Percentiles rank a stretch among this genome's conserved stretches.
Evolutionary conservation across 192 early-diverging fungal species (phyloP).

Genomic region (Entophlyctis helioformis): DNA sequence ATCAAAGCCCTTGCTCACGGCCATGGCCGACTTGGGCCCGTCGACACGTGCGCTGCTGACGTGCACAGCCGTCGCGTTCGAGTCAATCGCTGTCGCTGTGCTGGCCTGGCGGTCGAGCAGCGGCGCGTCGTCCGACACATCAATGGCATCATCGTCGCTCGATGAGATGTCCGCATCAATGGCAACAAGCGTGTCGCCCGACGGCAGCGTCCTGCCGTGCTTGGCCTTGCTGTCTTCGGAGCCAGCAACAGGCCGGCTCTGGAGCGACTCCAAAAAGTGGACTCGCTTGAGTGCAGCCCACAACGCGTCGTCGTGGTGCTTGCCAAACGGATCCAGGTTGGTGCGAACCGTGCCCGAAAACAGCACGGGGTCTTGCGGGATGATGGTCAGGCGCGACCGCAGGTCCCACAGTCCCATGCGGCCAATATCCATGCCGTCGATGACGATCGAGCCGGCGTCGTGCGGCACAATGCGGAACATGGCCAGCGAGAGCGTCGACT

Average conservation of each 20-base stretch:
- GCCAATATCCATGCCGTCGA: slow-evolving; percentile 66
- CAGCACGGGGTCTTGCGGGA: slow-evolving; percentile 39
- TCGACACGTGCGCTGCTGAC: no score
- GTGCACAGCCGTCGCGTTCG: no score
- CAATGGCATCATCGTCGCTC: no score
- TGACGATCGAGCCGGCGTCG: slow-evolving; percentile 38
- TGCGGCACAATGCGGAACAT: slow-evolving; percentile 69
- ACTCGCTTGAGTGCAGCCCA: slow-evolving; percentile 48
- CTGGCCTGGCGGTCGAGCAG: no score
- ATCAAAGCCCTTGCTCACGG: no score
- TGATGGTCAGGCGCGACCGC: slow-evolving; percentile 31
- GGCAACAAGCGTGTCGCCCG: no score
- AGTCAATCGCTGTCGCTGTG: no score
- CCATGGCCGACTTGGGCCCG: no score
- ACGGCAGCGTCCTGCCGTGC: no score
- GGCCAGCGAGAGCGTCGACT: slow-evolving; percentile 46
- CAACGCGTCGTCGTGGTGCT: slow-evolving; percentile 48
- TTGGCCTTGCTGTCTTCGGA: no score
- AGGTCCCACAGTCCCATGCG: slow-evolving; percentile 48
- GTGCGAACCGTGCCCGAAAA: slow-evolving; percentile 49
- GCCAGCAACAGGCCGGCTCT: background rate
- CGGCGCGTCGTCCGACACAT: no score
- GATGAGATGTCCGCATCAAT: no score
- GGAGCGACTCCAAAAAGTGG: slow-evolving; percentile 11
- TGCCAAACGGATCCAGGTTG: slow-evolving; percentile 64